phyloP scores from a whole-genome alignment of 495 filamentous ascomycete genomes.

The Aspergillus bridgeri region DNA sequence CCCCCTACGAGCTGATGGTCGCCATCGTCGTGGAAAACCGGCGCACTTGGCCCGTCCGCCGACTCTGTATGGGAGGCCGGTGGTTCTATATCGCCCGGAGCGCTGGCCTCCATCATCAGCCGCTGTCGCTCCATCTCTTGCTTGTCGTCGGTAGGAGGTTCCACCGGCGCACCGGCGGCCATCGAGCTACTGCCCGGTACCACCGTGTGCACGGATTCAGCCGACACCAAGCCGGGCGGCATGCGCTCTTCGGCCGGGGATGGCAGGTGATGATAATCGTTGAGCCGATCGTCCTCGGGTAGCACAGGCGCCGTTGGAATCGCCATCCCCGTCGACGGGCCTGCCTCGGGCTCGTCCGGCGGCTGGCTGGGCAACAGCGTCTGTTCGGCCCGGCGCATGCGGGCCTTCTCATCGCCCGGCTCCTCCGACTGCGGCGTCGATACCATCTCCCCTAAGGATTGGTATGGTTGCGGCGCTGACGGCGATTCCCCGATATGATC shows the following conservation, averaged over 20 bases:
- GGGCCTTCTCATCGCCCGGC: slow-evolving; percentile 64
- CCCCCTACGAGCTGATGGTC: slow-evolving; percentile 46
- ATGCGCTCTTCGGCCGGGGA: slow-evolving; percentile 20
- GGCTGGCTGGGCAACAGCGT: slow-evolving; percentile 69
- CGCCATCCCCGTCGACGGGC: slow-evolving; percentile 34
- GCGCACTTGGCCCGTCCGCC: slow-evolving; percentile 56
- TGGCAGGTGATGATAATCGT: slow-evolving; percentile 37
- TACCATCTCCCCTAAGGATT: slow-evolving; percentile 30
- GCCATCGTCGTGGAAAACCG: slow-evolving; percentile 61
- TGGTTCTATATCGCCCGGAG: slow-evolving; percentile 48
- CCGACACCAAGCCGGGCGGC: slow-evolving; percentile 38
- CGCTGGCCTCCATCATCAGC: slow-evolving; percentile 67
- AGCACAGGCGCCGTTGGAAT: slow-evolving; percentile 38
- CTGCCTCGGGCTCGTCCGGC: slow-evolving; percentile 46
- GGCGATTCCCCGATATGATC: slow-evolving; percentile 28
- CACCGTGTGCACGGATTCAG: slow-evolving; percentile 41
- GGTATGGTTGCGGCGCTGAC: slow-evolving; percentile 23
- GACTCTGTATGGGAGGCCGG: slow-evolving; percentile 34
- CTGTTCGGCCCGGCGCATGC: slow-evolving; percentile 63
- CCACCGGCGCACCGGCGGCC: slow-evolving; percentile 13
- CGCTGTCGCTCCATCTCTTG: slow-evolving; percentile 76
- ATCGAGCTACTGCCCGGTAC: slow-evolving; percentile 22
- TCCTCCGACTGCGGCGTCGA: slow-evolving; percentile 57
- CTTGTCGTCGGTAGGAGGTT: slow-evolving; percentile 63
- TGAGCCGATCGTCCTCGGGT: slow-evolving; percentile 37